Percentiles rank a stretch among this genome's conserved stretches.
These are phyloP conservation scores for Teratosphaeriaceae sp. DNA, from an alignment of 2,329 filamentous ascomycete species.

Conservation along the genomic window DNA sequence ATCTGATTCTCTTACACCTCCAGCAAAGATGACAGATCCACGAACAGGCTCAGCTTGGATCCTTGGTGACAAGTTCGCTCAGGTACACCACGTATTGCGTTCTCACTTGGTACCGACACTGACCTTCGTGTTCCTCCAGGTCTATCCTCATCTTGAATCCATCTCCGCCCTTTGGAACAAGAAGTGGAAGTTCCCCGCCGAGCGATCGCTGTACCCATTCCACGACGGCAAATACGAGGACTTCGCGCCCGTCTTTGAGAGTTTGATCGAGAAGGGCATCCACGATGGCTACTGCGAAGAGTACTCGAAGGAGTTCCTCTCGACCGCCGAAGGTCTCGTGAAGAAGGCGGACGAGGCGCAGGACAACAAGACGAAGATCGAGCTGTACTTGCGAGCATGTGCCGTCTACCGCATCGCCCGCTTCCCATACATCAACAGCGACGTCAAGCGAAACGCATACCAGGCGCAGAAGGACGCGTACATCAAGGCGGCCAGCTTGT, in stretches of 20 bases:
- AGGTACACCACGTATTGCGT: too few species aligned
- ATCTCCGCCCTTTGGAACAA: slow-evolving; percentile 48
- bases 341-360: slow-evolving; percentile 21
- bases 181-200: slow-evolving; percentile 19
- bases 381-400: slow-evolving; percentile 30
- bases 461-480: slow-evolving; percentile 32
- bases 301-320: slow-evolving; percentile 32
- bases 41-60: slow-evolving; percentile 30
- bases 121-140: too few species aligned
- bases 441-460: slow-evolving; percentile 29
- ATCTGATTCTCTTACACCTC: neutral
- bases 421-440: slow-evolving; percentile 33
- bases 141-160: slow-evolving; percentile 51
- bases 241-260: slow-evolving; percentile 33
- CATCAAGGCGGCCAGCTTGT: slow-evolving; percentile 29
- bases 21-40: slow-evolving; percentile 21
- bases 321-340: slow-evolving; percentile 27
- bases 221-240: slow-evolving; percentile 32
- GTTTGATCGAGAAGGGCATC: slow-evolving; percentile 30
- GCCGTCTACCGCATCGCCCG: slow-evolving; percentile 32
- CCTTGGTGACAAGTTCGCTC: slow-evolving; percentile 43
- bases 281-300: slow-evolving; percentile 33
- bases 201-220: slow-evolving; percentile 24
- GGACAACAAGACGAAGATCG: slow-evolving; percentile 21
- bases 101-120: too few species aligned